These are phyloP conservation scores for Nidularia pulvinata DNA, from an alignment of 768 basidiomycete genomes.

Conservation along the genomic window DNA sequence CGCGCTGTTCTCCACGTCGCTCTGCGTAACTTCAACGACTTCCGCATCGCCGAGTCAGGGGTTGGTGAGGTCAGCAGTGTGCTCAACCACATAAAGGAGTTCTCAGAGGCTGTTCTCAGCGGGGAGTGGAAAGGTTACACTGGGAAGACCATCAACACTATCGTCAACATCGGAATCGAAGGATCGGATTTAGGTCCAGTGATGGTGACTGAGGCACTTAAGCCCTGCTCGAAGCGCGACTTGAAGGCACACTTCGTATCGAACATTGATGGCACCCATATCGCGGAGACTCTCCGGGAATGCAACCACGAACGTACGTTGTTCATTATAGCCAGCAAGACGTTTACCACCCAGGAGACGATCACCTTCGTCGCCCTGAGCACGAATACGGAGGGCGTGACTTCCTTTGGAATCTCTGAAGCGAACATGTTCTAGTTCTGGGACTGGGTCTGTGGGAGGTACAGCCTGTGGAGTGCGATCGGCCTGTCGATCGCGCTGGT, in stretches of 20 bases:
- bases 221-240: conserved; percentile 89
- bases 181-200: conserved; percentile 98
- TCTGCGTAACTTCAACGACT: conserved; percentile 77
- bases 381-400: conserved; percentile 94
- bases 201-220: conserved; percentile 99
- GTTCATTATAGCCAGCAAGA: conserved; percentile 99
- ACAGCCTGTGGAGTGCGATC: conserved; percentile 98
- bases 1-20: conserved; percentile 96
- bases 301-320: conserved; percentile 93
- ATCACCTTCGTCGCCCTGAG: conserved; percentile 99
- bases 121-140: conserved; percentile 98
- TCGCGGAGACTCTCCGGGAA: conserved; percentile 81
- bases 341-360: conserved; percentile 99
- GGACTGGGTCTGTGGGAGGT: conserved; percentile 99
- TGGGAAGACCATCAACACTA: conserved; percentile 89
- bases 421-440: conserved; percentile 99
- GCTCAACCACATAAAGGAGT: conserved; percentile 89
- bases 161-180: conserved; percentile 99
- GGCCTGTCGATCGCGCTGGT: conserved; percentile 93
- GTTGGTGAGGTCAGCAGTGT: conserved; percentile 83
- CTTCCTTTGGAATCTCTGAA: conserved; percentile 87
- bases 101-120: conserved; percentile 80
- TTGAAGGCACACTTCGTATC: conserved; percentile 89
- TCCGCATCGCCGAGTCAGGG: conserved; percentile 79
- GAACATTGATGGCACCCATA: conserved; percentile 98